These are phyloP conservation scores for Epichloe coenophiala DNA, from an alignment of 2,329 filamentous ascomycete genomes.

Conservation along the genomic window DNA sequence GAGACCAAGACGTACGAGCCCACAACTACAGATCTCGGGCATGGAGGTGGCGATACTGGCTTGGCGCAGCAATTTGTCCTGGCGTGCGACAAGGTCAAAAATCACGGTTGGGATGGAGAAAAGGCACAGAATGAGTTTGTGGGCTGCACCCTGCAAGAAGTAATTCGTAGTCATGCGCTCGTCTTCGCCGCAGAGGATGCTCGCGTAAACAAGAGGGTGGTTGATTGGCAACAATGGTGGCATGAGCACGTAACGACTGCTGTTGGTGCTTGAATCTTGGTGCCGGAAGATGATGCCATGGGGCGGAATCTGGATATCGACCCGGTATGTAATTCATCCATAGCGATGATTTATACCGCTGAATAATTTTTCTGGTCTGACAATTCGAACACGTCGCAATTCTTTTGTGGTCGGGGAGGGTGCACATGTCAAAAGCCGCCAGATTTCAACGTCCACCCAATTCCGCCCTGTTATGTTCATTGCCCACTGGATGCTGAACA, in stretches of 20 bases:
- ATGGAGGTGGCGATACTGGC: constrained; percentile 32
- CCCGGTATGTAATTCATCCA: no score
- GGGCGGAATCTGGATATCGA: no score
- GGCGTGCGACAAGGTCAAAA: constrained; percentile 70
- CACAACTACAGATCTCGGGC: constrained; percentile 22
- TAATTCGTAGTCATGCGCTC: constrained; percentile 77
- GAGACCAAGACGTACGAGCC: constrained; percentile 18
- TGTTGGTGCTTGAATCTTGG: no score
- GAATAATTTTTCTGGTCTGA: no score
- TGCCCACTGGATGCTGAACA: no score
- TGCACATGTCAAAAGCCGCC: no score
- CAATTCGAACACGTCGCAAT: no score
- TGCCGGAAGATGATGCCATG: no score
- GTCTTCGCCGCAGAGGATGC: constrained; percentile 93
- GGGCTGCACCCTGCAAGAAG: constrained; percentile 75
- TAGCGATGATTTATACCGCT: no score
- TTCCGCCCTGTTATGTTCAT: no score
- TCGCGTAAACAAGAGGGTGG: constrained; percentile 50
- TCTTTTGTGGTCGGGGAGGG: no score
- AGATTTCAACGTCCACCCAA: no score
- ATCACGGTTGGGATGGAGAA: constrained; percentile 48
- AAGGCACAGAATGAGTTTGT: constrained; percentile 64
- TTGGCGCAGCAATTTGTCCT: constrained; percentile 70
- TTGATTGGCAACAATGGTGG: constrained; percentile 75
- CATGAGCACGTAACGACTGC: constrained; percentile 16